phyloP scores from a whole-genome alignment of 129 eudicot species.

The Solidago caesia region DNA sequence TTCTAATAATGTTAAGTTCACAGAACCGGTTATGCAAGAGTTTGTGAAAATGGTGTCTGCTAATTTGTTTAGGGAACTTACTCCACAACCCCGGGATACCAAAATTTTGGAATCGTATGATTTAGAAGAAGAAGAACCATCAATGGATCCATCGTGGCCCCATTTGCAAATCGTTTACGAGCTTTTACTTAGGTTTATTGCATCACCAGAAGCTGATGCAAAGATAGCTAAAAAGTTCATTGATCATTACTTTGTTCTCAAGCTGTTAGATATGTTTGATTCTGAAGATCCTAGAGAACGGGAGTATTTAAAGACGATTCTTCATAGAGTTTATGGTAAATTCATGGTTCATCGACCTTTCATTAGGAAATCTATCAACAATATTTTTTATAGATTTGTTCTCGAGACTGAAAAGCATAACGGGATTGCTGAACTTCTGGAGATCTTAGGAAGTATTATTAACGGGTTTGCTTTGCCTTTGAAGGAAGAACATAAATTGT shows the following conservation, averaged over 20 bases:
- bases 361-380: constrained; percentile 72
- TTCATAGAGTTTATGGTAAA: constrained; percentile 82
- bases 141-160: constrained; percentile 92
- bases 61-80: constrained; percentile 61
- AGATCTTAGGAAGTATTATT: constrained; percentile 74
- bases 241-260: constrained; percentile 71
- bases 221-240: constrained; percentile 64
- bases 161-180: constrained; percentile 87
- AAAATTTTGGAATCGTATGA: constrained; percentile 59
- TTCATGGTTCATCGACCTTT: constrained; percentile 87
- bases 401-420: constrained; percentile 80
- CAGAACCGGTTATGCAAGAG: constrained; percentile 69
- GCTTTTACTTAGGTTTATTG: constrained; percentile 68
- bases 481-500: constrained; percentile 83
- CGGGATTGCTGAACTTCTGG: constrained; percentile 82
- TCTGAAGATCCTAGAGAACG: constrained; percentile 92
- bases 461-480: constrained; percentile 86
- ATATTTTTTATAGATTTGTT: constrained; percentile 62
- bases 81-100: constrained; percentile 72
- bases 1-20: constrained; percentile 57
- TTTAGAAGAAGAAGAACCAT: constrained; percentile 85
- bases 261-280: constrained; percentile 70
- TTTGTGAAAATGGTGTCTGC: constrained; percentile 71
- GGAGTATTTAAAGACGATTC: constrained; percentile 74
- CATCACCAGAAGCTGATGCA: constrained; percentile 80